phyloP scores from a whole-genome alignment of 179 eudicot species.

The Vitellaria paradoxa region DNA sequence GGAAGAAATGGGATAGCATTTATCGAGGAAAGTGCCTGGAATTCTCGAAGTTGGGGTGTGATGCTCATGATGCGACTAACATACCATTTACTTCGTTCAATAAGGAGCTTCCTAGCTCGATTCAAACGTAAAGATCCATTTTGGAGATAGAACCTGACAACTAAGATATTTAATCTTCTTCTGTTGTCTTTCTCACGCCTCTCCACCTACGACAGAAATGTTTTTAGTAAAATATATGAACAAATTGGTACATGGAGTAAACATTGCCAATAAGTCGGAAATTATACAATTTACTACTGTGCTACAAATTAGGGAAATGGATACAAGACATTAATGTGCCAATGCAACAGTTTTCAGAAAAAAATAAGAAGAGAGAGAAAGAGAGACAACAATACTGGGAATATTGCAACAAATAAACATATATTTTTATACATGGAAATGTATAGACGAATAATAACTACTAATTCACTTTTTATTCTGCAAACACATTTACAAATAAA shows the following conservation, averaged over 20 bases:
- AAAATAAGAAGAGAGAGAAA: too few species aligned
- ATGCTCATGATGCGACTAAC: slow-evolving; percentile 83
- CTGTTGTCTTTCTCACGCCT: slow-evolving; percentile 79
- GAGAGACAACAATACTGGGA: too few species aligned
- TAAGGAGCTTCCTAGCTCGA: slow-evolving; percentile 76
- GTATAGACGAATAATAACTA: too few species aligned
- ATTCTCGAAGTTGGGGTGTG: slow-evolving; percentile 92
- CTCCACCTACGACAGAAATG: slow-evolving; percentile 60
- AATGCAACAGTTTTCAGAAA: too few species aligned
- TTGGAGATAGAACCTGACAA: slow-evolving; percentile 81
- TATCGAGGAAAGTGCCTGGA: slow-evolving; percentile 89
- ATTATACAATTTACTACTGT: not conserved
- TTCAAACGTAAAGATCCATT: slow-evolving; percentile 68
- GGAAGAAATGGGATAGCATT: slow-evolving; percentile 80
- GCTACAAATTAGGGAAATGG: too few species aligned
- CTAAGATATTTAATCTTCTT: slow-evolving; percentile 61
- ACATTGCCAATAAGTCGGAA: not conserved
- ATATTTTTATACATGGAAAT: too few species aligned
- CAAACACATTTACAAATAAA: too few species aligned
- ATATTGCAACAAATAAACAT: too few species aligned
- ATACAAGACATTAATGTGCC: too few species aligned
- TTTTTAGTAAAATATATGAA: slow-evolving; percentile 16
- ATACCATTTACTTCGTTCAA: slow-evolving; percentile 93
- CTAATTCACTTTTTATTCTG: too few species aligned
- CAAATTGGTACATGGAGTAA: not conserved